Conservation (phyloP, 139 green algal genomes). For the Chlorella vulgaris region DNA sequence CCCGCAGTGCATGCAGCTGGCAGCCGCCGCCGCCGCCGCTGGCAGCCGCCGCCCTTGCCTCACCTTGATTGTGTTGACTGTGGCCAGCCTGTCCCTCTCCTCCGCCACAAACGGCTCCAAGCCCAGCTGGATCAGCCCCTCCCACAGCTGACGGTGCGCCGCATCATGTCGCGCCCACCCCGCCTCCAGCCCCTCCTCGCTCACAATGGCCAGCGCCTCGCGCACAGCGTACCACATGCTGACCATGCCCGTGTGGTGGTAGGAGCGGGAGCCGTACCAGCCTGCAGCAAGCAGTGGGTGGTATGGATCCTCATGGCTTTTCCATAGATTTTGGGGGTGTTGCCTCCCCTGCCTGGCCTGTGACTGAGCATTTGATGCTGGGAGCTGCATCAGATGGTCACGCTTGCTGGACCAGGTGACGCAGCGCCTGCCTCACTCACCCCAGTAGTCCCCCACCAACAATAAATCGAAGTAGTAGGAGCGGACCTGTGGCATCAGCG, state of each 20-base stretch:
- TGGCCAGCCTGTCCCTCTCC: slow-evolving; percentile 74
- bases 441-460: slow-evolving; percentile 67
- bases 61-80: slow-evolving; percentile 93
- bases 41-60: background rate
- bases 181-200: slow-evolving; percentile 71
- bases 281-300: no score
- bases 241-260: slow-evolving; percentile 57
- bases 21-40: no score
- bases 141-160: slow-evolving; percentile 77
- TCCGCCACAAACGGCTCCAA: slow-evolving; percentile 84
- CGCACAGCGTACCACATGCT: slow-evolving; percentile 88
- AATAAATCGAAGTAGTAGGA: slow-evolving; percentile 89
- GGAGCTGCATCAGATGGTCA: no score
- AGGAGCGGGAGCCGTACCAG: slow-evolving; percentile 9
- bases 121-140: slow-evolving; percentile 73
- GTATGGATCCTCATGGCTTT: no score
- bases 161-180: slow-evolving; percentile 71
- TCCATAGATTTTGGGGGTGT: no score
- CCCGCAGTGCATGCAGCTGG: no score
- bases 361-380: no score
- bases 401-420: no score
- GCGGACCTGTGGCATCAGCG: slow-evolving; percentile 15
- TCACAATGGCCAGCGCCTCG: slow-evolving; percentile 82
- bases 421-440: no score
- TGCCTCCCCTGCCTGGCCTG: no score